A percentile compares a stretch with the other conserved stretches of the same genome.
Conservation (phyloP, 148 eudicot genomes). For the Rhododendron henanense region DNA sequence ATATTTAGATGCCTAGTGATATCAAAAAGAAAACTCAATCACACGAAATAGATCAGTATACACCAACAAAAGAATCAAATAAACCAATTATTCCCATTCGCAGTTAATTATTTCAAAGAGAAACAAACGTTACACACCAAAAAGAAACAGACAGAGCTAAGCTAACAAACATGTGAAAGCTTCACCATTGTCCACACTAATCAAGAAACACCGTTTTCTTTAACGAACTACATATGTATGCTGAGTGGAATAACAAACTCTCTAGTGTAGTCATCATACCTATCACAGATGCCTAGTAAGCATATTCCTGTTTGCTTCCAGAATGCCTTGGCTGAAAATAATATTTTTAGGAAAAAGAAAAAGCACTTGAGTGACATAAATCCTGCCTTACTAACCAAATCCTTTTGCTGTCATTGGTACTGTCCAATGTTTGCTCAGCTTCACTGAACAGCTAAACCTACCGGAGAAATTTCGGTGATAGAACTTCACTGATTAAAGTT, state of each 20-base stretch:
- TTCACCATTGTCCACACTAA: neutral
- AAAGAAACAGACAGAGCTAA: too few relatives aligned
- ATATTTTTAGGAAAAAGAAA: neutral
- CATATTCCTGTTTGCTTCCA: neutral
- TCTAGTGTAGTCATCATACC: neutral
- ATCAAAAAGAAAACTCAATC: neutral
- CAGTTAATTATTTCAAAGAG: too few relatives aligned
- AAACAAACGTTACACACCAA: too few relatives aligned
- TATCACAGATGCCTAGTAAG: neutral
- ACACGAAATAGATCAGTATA: neutral
- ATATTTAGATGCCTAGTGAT: neutral
- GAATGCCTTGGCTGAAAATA: neutral
- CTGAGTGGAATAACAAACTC: neutral
- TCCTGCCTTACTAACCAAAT: neutral
- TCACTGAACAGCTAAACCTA: neutral
- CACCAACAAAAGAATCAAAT: conserved; percentile 1
- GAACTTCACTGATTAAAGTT: neutral
- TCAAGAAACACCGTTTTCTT: neutral
- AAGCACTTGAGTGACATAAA: neutral
- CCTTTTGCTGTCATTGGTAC: neutral
- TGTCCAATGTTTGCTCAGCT: neutral
- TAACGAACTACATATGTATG: neutral
- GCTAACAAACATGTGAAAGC: neutral
- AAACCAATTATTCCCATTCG: too few relatives aligned
- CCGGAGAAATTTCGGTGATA: neutral